Base-by-base conservation (phyloP, 345 rosid species). In the Salix arbutifolia region DNA sequence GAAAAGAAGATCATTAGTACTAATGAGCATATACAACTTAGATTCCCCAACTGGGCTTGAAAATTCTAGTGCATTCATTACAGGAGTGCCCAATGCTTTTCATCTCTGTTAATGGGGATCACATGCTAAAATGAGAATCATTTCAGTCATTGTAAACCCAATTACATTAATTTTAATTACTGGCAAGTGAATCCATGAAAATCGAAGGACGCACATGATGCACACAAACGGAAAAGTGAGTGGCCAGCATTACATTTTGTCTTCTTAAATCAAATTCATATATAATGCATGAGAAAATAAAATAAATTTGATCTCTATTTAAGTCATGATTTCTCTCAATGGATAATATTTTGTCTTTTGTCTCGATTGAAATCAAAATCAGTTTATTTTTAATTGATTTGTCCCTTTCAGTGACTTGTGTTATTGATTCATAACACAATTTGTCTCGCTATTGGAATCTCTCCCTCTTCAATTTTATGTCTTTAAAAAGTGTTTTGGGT, bases 91-190 rank as follows among this genome's bases (percentile, higher is more conserved):
- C n/a, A 1, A 52, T 2, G n/a, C n/a, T 52, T 52, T 19, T 52
- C 58, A 52, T 19, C n/a, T 52, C 6, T 19, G 21, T 52, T 19
- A 52, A 81, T 85, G 88, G 82, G 76, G 73, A 56, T 77, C 83
- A 77, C 85, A 65, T 72, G 86, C 19, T 62, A 0, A 44, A 62
- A 52, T 65, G 8, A 61, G 70, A 30, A 31, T 46, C 14, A 5
- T 16, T 21, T 52, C 6, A 13, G 28, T 37, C 16, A 75, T 10
- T 58, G 66, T 67, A 72, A 76, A 40, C 33, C 62, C 67, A 30
- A 23, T 21, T 69, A 71, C 6, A 21, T 28, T 70, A 4, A 21
- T 37, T 65, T 37, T 33, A 33, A 33, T 33, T 6, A 67, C 52
- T 76, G 14, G 18, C 23, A 71, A 28, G 37, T 37, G 53, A 14